A percentile compares a stretch with the other conserved stretches of the same genome.
Conservation (phyloP, 345 rosid species). For the Pelargonium nanum region DNA sequence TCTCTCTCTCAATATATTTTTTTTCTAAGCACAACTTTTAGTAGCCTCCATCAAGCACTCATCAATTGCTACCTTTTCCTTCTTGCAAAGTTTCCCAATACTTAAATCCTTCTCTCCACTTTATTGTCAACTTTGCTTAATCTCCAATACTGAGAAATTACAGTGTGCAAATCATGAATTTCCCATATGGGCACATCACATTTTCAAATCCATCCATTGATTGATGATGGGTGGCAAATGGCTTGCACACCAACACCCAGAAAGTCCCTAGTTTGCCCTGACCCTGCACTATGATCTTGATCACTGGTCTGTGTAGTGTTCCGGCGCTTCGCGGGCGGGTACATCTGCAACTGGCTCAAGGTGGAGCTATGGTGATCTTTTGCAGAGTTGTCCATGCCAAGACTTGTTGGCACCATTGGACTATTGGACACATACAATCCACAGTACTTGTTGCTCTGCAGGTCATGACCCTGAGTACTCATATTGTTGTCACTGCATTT, state of each 20-base stretch:
- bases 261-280: constrained; percentile 90
- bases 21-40: constrained; percentile 3
- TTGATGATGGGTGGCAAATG: constrained; percentile 45
- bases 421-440: constrained; percentile 34
- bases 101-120: constrained; percentile 2
- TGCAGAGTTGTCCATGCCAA: constrained; percentile 25
- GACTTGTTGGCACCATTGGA: constrained; percentile 13
- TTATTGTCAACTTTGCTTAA: not conserved
- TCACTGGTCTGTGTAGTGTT: constrained; percentile 19
- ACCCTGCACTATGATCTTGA: constrained; percentile 19
- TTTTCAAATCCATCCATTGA: constrained; percentile 61
- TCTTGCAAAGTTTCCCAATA: constrained; percentile 23
- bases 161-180: not conserved
- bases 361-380: constrained; percentile 15
- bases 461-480: not conserved
- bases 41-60: constrained; percentile 9
- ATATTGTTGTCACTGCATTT: constrained; percentile 17
- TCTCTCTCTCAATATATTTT: not conserved
- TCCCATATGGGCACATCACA: not conserved
- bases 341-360: constrained; percentile 38
- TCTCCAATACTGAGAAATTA: not conserved
- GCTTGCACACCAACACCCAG: constrained; percentile 73
- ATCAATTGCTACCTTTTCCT: constrained; percentile 16
- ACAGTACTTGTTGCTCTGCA: constrained; percentile 34
- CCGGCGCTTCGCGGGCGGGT: constrained; percentile 50